Conservation (phyloP, 768 basidiomycete genomes). For the Tylopilus rubrobrunneus region DNA sequence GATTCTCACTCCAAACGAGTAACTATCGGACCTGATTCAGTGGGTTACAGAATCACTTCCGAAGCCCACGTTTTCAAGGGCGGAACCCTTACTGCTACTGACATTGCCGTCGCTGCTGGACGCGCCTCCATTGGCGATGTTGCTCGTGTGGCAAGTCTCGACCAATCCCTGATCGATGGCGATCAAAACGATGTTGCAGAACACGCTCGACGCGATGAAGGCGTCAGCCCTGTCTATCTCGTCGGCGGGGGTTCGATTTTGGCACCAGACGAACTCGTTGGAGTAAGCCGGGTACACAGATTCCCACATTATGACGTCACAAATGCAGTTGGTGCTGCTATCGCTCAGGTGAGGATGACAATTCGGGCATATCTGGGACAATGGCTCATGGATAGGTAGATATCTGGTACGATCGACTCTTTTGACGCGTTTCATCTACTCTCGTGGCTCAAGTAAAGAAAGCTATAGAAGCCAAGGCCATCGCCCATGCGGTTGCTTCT, state of each 20-base stretch:
- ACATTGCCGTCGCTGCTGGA: constrained; percentile 46
- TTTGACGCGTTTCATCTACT: constrained; percentile 38
- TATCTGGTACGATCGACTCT: constrained; percentile 44
- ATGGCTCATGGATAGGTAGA: constrained; percentile 23
- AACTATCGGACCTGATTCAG: constrained; percentile 61
- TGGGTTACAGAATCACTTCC: constrained; percentile 50
- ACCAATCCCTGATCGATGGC: constrained; percentile 27
- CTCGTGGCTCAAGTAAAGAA: constrained; percentile 30
- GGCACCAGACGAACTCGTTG: constrained; percentile 46
- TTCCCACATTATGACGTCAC: constrained; percentile 54
- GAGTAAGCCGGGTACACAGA: constrained; percentile 48
- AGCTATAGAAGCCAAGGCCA: constrained; percentile 36
- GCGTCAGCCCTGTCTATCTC: constrained; percentile 57
- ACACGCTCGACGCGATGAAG: constrained; percentile 60
- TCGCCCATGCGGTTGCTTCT: constrained; percentile 40
- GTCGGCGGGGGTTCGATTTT: constrained; percentile 68
- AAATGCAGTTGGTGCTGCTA: constrained; percentile 59
- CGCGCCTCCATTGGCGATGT: constrained; percentile 29
- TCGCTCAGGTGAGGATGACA: constrained; percentile 30
- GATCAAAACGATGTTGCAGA: constrained; percentile 44
- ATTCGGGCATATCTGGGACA: not conserved
- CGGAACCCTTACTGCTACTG: constrained; percentile 54
- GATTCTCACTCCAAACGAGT: constrained; percentile 34
- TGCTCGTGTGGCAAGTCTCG: constrained; percentile 21
- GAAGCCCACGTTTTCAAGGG: constrained; percentile 58